Conservation (phyloP, 768 basidiomycete species). For the Psilocybe cyanescens region DNA sequence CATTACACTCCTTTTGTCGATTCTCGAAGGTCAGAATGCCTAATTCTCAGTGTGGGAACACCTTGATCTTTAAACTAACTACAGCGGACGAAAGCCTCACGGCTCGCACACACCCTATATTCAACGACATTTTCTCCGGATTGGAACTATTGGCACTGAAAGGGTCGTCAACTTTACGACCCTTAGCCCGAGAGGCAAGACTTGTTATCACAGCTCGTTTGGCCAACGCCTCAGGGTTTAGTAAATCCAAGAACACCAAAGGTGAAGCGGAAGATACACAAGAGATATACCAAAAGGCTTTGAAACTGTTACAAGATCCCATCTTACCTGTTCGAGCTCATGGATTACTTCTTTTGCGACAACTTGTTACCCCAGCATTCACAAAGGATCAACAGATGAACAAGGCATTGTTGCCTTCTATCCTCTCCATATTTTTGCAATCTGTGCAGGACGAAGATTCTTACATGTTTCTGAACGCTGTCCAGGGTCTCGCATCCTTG, state of each 20-base stretch:
- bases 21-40: slow-evolving; percentile 74
- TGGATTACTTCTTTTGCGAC: slow-evolving; percentile 80
- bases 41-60: neutral
- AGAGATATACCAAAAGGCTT: slow-evolving; percentile 82
- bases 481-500: slow-evolving; percentile 88
- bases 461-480: slow-evolving; percentile 92
- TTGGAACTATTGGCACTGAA: slow-evolving; percentile 60
- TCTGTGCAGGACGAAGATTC: slow-evolving; percentile 90
- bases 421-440: slow-evolving; percentile 86
- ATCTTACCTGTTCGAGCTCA: slow-evolving; percentile 94
- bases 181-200: slow-evolving; percentile 75
- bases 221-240: slow-evolving; percentile 53
- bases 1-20: slow-evolving; percentile 78
- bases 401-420: slow-evolving; percentile 67
- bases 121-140: slow-evolving; percentile 72
- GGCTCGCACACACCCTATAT: slow-evolving; percentile 58
- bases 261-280: slow-evolving; percentile 49
- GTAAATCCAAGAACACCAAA: slow-evolving; percentile 21
- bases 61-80: neutral
- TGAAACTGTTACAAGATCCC: slow-evolving; percentile 88
- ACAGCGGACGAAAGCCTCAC: slow-evolving; percentile 64
- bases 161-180: slow-evolving; percentile 50
- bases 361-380: slow-evolving; percentile 59
- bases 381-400: slow-evolving; percentile 25
- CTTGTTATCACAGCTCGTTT: slow-evolving; percentile 85